Evolutionary conservation across 305 asterid species (phyloP), one percentile per base, ranked within the genome.

Genomic region (Plantago rigida): DNA sequence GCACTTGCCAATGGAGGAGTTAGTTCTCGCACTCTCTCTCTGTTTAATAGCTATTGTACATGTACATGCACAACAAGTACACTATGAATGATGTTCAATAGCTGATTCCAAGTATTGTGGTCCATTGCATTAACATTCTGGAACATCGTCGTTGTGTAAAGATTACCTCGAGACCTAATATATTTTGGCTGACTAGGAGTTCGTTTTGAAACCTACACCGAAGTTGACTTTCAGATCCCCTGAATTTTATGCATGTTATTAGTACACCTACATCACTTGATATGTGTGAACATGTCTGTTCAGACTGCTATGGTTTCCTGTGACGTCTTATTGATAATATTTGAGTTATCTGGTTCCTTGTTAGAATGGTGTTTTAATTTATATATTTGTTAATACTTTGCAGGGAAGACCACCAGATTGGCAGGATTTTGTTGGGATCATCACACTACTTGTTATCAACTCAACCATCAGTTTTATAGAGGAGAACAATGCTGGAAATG

Each of bases 401-500:
- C 80, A 83, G 87, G 84, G 85, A 46, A 81, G 72, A 59, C 82
- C 87, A 22, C 85, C 87, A 7, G 89, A 82, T 63, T 79, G 85
- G 85, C 85, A 82, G 68, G 88, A 82, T 62, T 82, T 83, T 51
- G 84, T 81, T 19, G 90, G 90, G 58, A 84, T 84, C 56, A 81
- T 84, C 24, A 60, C 73, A 36, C 82, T 84, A 60, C 81, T 84
- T 31, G 60, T 84, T 26, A 79, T 84, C 63, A 84, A 84, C 81
- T 84, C 87, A 7, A 81, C 87, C 50, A 84, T 84, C 29, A 84
- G 91, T 73, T 84, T 84, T 64, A 79, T 84, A 58, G 91, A 84
- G 73, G 91, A 84, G 66, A 81, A 84, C 73, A 84, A 84, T 69
- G 87, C 87, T 12, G 91, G 91, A 15, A 84, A 84, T 71, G 91